Base-by-base conservation (phyloP, 768 basidiomycete genomes). In the Boletus rufocinnamomeus region DNA sequence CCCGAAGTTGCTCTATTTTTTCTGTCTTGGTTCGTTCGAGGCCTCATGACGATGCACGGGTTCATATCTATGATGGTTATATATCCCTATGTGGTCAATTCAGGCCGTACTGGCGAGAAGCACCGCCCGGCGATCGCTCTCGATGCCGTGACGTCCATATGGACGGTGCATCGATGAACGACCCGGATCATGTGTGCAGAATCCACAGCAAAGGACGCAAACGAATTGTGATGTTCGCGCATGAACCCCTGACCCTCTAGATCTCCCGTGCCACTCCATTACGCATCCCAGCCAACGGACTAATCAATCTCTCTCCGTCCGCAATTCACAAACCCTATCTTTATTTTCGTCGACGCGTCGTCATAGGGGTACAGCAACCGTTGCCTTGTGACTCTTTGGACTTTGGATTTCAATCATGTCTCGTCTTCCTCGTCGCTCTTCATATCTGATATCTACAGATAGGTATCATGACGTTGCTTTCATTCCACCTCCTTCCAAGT, bases 61-160 rank as follows among this genome's bases (percentile, higher is more conserved):
- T 52, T 56, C 58, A 58, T 67, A 64, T 67, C 58, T 64, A 32
- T 37, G 46, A 28, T 41, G 21, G 57, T 28, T 25, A 45, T 50
- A 43, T 55, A 57, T 54, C 56, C 63, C 49, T 10, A 63, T 66
- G 34, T 16, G 59, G 65, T 62, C 43, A 7, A 21, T 38, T 43
- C 50, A 53, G 58, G 44, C 35, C 35, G 46, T 48, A 9, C 27
- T 56, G 34, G 45, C 43, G 41, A 56, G 45, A 58, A 60, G 58
- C 35, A 27, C 53, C 52, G 38, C 49, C 32, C 45, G 34, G 8
- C 48, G 66, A 66, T 68, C 66, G 54, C 62, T 53, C 52, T 66
- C 30, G 54, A 60, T 58, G 51, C 66, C 52, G 58, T 59, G 35
- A 51, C 6, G 13, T 35, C 6, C 43, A 28, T 27, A n/a, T 40